These are phyloP conservation scores for Paecilomyces sp. DNA, from an alignment of 2,329 filamentous ascomycete species.

Conservation along the genomic window DNA sequence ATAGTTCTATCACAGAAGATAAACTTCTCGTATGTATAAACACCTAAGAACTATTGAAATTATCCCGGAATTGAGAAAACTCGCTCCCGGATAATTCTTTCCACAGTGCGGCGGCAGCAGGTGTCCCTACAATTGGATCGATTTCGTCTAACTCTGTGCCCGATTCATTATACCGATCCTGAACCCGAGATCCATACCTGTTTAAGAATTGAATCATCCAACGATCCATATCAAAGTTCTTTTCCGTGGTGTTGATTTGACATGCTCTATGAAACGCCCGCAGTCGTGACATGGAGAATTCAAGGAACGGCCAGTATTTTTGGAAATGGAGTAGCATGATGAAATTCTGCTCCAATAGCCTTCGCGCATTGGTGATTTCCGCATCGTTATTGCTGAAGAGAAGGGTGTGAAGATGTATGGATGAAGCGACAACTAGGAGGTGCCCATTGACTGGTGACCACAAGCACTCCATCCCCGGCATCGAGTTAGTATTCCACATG, in stretches of 20 bases:
- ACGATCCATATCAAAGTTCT: conserved; percentile 33
- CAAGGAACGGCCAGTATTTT: conserved; percentile 36
- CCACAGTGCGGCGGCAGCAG: background rate
- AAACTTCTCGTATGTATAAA: background rate
- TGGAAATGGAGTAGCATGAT: conserved; percentile 35
- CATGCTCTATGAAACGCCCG: conserved; percentile 38
- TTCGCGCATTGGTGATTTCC: conserved; percentile 28
- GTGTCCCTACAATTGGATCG: background rate
- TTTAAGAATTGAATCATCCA: conserved; percentile 36
- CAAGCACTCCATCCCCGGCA: conserved; percentile 32
- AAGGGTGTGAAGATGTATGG: conserved; percentile 41
- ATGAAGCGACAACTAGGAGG: conserved; percentile 41
- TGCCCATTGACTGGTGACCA: conserved; percentile 41
- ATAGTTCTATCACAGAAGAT: background rate
- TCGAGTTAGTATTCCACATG: conserved; percentile 31
- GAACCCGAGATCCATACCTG: background rate
- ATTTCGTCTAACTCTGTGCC: background rate
- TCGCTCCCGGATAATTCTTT: background rate
- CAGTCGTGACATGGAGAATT: conserved; percentile 32
- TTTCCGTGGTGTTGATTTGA: conserved; percentile 23
- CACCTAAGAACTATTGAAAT: background rate
- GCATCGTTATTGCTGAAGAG: conserved; percentile 33
- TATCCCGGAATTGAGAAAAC: background rate
- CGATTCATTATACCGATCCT: background rate
- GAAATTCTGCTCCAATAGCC: conserved; percentile 39